Conservation (phyloP, 2,329 filamentous ascomycete genomes). For the Cytospora mali region DNA sequence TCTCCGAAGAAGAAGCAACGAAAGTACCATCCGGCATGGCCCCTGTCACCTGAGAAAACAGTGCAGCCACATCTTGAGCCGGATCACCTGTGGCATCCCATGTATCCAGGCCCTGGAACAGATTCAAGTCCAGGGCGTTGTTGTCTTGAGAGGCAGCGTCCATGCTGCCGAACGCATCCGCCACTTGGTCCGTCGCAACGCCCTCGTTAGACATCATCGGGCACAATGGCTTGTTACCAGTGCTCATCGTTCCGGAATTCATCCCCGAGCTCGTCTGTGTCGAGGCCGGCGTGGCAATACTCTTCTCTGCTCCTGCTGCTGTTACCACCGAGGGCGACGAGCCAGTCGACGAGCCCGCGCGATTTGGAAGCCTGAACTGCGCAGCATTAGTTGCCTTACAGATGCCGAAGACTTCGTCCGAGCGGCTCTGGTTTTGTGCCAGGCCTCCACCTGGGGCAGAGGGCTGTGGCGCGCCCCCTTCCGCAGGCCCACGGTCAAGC, state of each 20-base stretch:
- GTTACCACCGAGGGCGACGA: slow-evolving; percentile 18
- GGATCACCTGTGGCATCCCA: slow-evolving; percentile 16
- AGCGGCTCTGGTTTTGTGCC: too few relatives aligned
- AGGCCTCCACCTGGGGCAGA: not conserved
- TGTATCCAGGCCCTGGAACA: slow-evolving; percentile 19
- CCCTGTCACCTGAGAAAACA: slow-evolving; percentile 22
- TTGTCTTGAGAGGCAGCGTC: not conserved
- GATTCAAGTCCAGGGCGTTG: slow-evolving; percentile 1
- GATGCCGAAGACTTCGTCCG: not conserved
- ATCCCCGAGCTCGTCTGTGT: slow-evolving; percentile 17
- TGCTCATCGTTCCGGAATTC: slow-evolving; percentile 7
- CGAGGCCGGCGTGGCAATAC: slow-evolving; percentile 10
- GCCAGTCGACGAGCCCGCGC: slow-evolving; percentile 17
- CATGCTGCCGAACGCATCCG: not conserved
- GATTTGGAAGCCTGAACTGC: slow-evolving; percentile 21
- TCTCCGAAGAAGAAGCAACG: slow-evolving; percentile 5
- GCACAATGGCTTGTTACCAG: not conserved
- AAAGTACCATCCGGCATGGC: slow-evolving; percentile 19
- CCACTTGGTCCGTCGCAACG: not conserved
- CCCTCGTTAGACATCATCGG: not conserved
- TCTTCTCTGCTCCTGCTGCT: not conserved
- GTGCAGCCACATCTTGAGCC: slow-evolving; percentile 7
- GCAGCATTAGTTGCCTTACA: slow-evolving; percentile 1
- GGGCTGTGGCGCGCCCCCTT: slow-evolving; percentile 12
- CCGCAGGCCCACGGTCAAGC: slow-evolving; percentile 10